Percentiles rank a stretch among this genome's conserved stretches.
These are phyloP conservation scores for Hortaea werneckii DNA, from an alignment of 2,329 filamentous ascomycete genomes.

Conservation along the genomic window DNA sequence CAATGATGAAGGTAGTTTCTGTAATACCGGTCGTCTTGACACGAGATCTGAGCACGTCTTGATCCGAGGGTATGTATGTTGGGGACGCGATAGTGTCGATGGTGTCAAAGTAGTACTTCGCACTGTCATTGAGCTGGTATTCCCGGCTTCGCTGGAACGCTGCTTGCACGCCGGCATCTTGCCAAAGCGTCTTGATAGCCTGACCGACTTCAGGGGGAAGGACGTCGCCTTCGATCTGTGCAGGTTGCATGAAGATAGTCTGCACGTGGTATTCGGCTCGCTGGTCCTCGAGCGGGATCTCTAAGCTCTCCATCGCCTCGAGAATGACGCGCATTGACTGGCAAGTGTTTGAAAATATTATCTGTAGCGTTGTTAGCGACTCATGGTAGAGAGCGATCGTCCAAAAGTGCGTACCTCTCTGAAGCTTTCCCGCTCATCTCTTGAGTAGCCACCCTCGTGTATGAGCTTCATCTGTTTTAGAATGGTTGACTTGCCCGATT, in stretches of 20 bases:
- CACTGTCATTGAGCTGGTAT: conserved; percentile 93
- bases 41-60: conserved; percentile 89
- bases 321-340: conserved; percentile 62
- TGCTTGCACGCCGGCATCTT: conserved; percentile 82
- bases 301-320: conserved; percentile 58
- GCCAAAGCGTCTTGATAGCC: conserved; percentile 87
- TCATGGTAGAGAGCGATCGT: not conserved
- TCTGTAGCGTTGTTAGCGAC: conserved; percentile 23
- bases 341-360: conserved; percentile 62
- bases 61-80: conserved; percentile 90
- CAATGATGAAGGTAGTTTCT: conserved; percentile 91
- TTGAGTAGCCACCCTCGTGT: conserved; percentile 95
- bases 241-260: conserved; percentile 97
- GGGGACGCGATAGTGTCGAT: conserved; percentile 82
- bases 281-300: conserved; percentile 79
- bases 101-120: conserved; percentile 96
- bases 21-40: conserved; percentile 97
- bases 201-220: conserved; percentile 89
- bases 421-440: conserved; percentile 66
- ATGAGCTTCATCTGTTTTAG: conserved; percentile 99
- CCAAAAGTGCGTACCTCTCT: conserved; percentile 38
- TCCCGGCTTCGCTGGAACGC: conserved; percentile 94
- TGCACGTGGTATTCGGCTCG: conserved; percentile 95
- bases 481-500: conserved; percentile 92
- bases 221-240: conserved; percentile 90